Conservation (phyloP, 2,329 filamentous ascomycete species). For the Fusarium albidum region DNA sequence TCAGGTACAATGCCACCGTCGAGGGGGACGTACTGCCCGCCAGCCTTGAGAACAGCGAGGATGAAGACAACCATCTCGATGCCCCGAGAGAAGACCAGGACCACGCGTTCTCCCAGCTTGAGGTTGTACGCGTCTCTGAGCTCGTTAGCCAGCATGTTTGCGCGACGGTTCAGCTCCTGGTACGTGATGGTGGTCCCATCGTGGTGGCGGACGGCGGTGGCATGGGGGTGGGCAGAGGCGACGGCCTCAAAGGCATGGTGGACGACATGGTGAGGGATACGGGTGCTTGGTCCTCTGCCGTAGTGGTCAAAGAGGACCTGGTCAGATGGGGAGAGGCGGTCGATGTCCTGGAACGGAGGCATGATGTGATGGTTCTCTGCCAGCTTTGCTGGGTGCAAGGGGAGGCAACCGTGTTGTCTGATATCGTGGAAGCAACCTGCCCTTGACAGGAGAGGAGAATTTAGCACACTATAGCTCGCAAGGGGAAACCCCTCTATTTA, state of each 20-base stretch:
- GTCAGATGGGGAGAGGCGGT: constrained; percentile 26
- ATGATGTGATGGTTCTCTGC: constrained; percentile 6
- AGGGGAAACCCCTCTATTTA: no score
- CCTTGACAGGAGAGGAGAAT: no score
- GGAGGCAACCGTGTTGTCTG: no score
- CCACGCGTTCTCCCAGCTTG: constrained; percentile 24
- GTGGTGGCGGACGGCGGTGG: constrained; percentile 21
- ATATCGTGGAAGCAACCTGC: no score
- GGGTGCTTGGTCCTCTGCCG: constrained; percentile 14
- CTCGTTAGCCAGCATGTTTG: constrained; percentile 28
- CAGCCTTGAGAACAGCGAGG: constrained; percentile 28
- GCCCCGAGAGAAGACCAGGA: constrained; percentile 30
- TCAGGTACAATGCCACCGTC: constrained; percentile 29
- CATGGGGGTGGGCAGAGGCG: constrained; percentile 29
- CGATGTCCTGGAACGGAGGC: constrained; percentile 23
- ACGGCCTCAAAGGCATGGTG: constrained; percentile 30
- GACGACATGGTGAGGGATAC: constrained; percentile 24
- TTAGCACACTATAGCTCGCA: no score
- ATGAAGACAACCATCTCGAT: constrained; percentile 33
- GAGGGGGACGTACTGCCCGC: constrained; percentile 28
- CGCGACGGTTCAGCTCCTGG: constrained; percentile 25
- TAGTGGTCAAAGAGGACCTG: constrained; percentile 28
- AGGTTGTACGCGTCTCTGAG: constrained; percentile 15
- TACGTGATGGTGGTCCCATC: constrained; percentile 32
- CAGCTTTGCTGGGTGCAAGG: background rate